These are phyloP conservation scores for Planoprotostelium fungivorum DNA, from an alignment of 78 protist genomes.

Conservation along the genomic window DNA sequence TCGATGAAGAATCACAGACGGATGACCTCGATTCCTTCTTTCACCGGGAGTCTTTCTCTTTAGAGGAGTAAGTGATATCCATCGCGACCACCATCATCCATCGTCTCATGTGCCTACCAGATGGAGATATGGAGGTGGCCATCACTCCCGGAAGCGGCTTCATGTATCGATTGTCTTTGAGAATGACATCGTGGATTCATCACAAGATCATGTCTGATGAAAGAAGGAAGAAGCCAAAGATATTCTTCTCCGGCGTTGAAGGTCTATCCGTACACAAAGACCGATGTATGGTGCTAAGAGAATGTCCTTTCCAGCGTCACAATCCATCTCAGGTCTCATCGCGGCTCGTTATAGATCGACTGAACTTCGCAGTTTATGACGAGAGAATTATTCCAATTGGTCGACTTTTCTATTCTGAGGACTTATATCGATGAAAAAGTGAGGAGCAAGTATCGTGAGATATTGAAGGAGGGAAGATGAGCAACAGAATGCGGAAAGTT, in stretches of 20 bases:
- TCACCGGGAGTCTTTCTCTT: neutral
- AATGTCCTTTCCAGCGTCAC: slow-evolving; percentile 3
- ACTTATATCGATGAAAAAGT: slow-evolving; percentile 58
- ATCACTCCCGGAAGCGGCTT: neutral
- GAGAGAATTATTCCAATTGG: slow-evolving; percentile 22
- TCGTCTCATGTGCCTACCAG: neutral
- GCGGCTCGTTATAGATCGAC: no score
- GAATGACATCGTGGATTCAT: slow-evolving; percentile 59
- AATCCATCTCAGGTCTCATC: neutral
- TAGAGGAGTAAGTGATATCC: no score
- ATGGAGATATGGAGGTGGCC: neutral
- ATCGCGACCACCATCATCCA: no score
- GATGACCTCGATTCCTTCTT: neutral
- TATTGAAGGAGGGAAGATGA: neutral
- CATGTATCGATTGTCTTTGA: neutral
- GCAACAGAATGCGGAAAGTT: no score
- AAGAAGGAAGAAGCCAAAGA: slow-evolving; percentile 33
- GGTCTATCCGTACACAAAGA: slow-evolving; percentile 86
- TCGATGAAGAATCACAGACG: neutral
- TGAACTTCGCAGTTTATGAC: neutral
- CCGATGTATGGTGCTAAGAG: slow-evolving; percentile 76
- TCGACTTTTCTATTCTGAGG: slow-evolving; percentile 38
- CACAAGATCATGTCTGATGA: slow-evolving; percentile 91
- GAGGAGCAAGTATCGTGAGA: neutral
- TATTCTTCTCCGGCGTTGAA: slow-evolving; percentile 62